Percentiles rank a stretch among this genome's conserved stretches.
Conservation (phyloP, 768 basidiomycete species). For the Rhizopogon sp. region DNA sequence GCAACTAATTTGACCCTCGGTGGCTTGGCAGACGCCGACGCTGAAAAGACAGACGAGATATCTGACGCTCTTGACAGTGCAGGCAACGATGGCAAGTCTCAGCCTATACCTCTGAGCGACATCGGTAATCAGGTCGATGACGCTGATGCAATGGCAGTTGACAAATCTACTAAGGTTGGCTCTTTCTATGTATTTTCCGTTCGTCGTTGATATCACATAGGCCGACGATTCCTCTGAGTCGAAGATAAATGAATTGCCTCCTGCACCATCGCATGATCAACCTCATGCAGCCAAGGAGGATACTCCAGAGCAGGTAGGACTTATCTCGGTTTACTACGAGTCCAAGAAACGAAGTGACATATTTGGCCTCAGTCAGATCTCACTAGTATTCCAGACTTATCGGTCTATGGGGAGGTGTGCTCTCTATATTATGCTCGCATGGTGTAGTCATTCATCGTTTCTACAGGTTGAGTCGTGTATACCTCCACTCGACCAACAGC, state of each 20-base stretch:
- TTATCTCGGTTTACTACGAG: background rate
- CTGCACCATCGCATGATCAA: background rate
- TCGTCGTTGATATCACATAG: background rate
- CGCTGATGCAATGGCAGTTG: slow-evolving; percentile 9
- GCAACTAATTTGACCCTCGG: no score
- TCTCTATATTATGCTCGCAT: no score
- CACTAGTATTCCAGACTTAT: background rate
- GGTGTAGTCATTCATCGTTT: background rate
- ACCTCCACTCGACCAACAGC: slow-evolving; percentile 6
- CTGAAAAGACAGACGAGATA: background rate
- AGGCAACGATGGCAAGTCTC: background rate
- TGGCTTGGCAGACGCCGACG: no score
- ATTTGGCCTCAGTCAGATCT: background rate
- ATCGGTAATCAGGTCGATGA: slow-evolving; percentile 3
- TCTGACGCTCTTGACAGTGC: background rate
- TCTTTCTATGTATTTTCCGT: background rate
- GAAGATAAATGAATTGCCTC: background rate
- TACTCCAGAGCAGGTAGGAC: background rate
- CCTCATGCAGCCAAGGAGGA: background rate
- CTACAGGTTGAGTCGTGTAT: background rate
- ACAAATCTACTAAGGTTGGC: slow-evolving; percentile 16
- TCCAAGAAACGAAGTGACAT: background rate
- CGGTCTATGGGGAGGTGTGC: background rate
- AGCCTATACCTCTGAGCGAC: background rate
- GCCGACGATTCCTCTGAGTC: background rate